phyloP scores from a whole-genome alignment of 148 eudicot genomes.

The Cornus controversa region DNA sequence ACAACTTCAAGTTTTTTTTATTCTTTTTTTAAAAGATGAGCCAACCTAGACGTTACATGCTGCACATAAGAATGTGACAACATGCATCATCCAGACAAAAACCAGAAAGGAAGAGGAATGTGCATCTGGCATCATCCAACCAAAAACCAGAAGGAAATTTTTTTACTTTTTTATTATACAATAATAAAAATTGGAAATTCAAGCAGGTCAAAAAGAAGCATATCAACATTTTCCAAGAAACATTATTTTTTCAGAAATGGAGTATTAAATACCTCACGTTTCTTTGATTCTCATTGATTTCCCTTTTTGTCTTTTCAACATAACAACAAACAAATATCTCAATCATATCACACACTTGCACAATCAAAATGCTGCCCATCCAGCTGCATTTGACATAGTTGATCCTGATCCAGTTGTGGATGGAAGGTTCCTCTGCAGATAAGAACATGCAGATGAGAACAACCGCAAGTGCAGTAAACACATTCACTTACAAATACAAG shows the following conservation, averaged over 20 bases:
- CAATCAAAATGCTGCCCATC: constrained; percentile 95
- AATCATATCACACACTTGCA: constrained; percentile 18
- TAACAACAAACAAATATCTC: constrained; percentile 32
- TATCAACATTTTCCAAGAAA: constrained; percentile 11
- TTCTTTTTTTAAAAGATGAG: not conserved
- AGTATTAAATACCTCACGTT: not conserved
- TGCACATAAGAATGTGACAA: not conserved
- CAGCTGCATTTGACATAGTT: constrained; percentile 71
- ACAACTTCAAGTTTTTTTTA: too few relatives aligned
- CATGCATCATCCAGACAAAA: not conserved
- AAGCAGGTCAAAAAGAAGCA: constrained; percentile 11
- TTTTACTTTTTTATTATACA: not conserved
- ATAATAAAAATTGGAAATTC: not conserved
- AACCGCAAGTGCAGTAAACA: constrained; percentile 17
- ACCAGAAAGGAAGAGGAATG: not conserved
- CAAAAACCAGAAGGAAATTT: too few relatives aligned
- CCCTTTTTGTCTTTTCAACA: constrained; percentile 7
- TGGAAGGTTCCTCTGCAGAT: constrained; percentile 81
- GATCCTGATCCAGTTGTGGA: constrained; percentile 66
- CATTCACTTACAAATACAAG: not conserved
- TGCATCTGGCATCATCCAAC: too few relatives aligned
- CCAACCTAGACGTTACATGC: not conserved
- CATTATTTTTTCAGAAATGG: constrained; percentile 12
- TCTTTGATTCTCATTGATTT: not conserved
- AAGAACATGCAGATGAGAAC: too few relatives aligned